These are phyloP conservation scores for Pseudocercospora crystallina DNA, from an alignment of 2,329 filamentous ascomycete species.

Conservation along the genomic window DNA sequence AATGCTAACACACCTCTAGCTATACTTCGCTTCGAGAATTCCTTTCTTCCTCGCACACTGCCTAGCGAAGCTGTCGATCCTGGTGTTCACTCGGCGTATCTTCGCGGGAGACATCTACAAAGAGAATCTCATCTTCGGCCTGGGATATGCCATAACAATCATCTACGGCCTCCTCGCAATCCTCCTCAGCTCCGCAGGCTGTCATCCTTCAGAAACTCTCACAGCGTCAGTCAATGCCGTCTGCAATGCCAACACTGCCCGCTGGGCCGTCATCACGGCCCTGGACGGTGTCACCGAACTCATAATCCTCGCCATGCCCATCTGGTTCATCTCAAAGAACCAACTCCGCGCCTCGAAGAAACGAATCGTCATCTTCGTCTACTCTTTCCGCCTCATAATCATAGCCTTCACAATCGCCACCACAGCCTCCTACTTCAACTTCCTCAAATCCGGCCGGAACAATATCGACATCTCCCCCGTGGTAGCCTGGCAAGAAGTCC, in stretches of 20 bases:
- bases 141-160: conserved; percentile 14
- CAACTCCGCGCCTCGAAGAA: conserved; percentile 26
- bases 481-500: conserved; percentile 25
- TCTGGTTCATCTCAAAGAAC: conserved; percentile 28
- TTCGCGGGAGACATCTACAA: conserved; percentile 24
- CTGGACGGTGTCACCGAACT: conserved; percentile 25
- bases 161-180: conserved; percentile 21
- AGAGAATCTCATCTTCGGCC: conserved; percentile 22
- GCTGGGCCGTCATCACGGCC: conserved; percentile 22
- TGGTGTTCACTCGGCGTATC: conserved; percentile 26
- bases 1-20: conserved; percentile 4
- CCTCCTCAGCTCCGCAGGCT: conserved; percentile 25
- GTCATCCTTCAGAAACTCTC: conserved; percentile 17
- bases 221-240: conserved; percentile 20
- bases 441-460: conserved; percentile 16
- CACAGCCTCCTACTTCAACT: conserved; percentile 25
- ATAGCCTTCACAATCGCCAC: conserved; percentile 20
- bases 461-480: conserved; percentile 24
- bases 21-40: conserved; percentile 24
- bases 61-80: conserved; percentile 24
- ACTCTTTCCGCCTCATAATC: conserved; percentile 21
- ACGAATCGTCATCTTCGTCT: conserved; percentile 24
- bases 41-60: conserved; percentile 21
- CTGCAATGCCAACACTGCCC: conserved; percentile 20
- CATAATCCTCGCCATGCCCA: conserved; percentile 25